Percentiles rank a stretch among this genome's conserved stretches.
Evolutionary conservation across 169 alveolate species (phyloP).

Genomic region (Babesia ovata): DNA sequence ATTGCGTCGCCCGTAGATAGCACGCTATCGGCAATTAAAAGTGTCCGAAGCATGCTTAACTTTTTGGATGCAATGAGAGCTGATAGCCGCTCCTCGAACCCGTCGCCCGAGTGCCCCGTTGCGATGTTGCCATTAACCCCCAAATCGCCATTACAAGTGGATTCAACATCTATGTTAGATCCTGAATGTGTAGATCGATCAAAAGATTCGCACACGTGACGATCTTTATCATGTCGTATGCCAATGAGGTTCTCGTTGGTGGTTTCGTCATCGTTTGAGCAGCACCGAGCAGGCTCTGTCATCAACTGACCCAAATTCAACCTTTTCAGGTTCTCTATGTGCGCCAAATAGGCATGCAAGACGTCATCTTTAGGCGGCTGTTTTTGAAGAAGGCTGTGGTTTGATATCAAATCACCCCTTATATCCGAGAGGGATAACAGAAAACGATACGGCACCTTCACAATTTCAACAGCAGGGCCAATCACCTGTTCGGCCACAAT

Average conservation of each 20-base stretch:
- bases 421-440: constrained; percentile 25
- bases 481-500: constrained; percentile 13
- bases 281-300: background rate
- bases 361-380: too few relatives aligned
- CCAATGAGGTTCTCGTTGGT: background rate
- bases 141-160: background rate
- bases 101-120: background rate
- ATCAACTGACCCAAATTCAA: constrained; percentile 20
- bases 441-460: constrained; percentile 11
- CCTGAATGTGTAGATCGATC: too few relatives aligned
- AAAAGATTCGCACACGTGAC: background rate
- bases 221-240: background rate
- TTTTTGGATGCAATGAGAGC: constrained; percentile 20
- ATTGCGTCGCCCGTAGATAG: constrained; percentile 34
- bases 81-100: background rate
- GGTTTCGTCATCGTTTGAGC: background rate
- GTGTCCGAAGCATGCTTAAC: constrained; percentile 18
- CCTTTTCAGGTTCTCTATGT: constrained; percentile 16
- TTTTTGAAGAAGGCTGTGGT: background rate
- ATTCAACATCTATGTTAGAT: too few relatives aligned
- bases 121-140: constrained; percentile 1
- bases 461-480: constrained; percentile 1
- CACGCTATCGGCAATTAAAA: constrained; percentile 39
- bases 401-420: background rate
- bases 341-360: background rate